Conservation (phyloP, 371 early-diverging fungal species). For the Phascolomyces articulosus region DNA sequence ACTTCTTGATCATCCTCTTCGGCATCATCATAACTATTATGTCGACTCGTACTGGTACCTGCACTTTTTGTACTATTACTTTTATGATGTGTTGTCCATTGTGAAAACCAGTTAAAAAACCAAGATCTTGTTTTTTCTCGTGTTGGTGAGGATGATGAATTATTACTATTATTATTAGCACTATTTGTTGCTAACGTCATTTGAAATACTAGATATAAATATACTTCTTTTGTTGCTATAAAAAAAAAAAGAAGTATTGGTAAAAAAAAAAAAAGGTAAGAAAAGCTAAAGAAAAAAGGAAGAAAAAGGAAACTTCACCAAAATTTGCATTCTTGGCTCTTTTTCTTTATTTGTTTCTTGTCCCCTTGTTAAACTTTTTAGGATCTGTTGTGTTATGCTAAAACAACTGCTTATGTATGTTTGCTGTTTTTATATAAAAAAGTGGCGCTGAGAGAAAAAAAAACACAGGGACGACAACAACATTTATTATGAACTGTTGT, state of each 20-base stretch:
- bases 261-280: background rate
- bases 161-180: too few relatives aligned
- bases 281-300: background rate
- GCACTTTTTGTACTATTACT: background rate
- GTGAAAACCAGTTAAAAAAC: conserved; percentile 13
- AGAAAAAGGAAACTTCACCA: background rate
- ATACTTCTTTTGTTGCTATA: too few relatives aligned
- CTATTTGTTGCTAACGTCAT: background rate
- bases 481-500: background rate
- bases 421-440: too few relatives aligned
- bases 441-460: background rate
- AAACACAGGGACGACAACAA: background rate
- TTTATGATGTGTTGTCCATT: background rate
- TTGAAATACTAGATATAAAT: background rate
- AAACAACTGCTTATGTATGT: background rate
- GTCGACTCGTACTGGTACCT: background rate
- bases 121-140: conserved; percentile 13
- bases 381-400: too few relatives aligned
- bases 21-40: background rate
- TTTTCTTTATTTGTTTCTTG: conserved; percentile 5
- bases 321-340: conserved; percentile 1
- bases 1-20: background rate
- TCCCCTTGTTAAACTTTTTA: conserved; percentile 5
- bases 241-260: background rate
- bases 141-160: background rate